Evolutionary conservation across 2,329 filamentous ascomycete species (phyloP).

Genomic region (Venturia aucupariae): DNA sequence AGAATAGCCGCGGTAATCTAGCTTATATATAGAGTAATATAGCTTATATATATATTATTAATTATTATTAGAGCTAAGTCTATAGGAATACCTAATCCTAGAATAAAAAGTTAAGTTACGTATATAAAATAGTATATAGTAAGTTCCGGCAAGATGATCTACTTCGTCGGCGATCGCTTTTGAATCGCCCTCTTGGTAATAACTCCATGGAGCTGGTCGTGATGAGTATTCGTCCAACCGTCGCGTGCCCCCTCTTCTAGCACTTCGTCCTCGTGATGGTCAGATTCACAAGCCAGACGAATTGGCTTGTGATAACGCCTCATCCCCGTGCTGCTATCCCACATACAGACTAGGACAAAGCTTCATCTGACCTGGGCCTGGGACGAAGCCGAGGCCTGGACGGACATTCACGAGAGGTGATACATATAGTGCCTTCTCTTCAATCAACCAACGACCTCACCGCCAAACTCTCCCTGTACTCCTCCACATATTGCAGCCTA

Average conservation of each 20-base stretch:
- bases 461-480: not conserved
- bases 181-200: too few species aligned
- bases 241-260: too few species aligned
- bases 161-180: too few species aligned
- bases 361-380: not conserved
- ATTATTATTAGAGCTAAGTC: too few species aligned
- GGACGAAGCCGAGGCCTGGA: not conserved
- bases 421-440: not conserved
- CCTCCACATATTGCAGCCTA: not conserved
- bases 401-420: not conserved
- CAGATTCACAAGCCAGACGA: not conserved
- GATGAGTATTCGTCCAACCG: not conserved
- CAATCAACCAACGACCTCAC: not conserved
- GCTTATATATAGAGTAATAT: too few species aligned
- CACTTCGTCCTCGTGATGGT: not conserved
- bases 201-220: not conserved
- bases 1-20: too few species aligned
- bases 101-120: too few species aligned
- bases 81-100: too few species aligned
- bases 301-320: not conserved
- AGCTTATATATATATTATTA: too few species aligned
- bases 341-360: not conserved
- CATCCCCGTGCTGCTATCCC: not conserved
- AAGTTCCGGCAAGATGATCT: too few species aligned
- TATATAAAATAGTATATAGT: too few species aligned